phyloP scores from a whole-genome alignment of 352 stramenopile genomes.

The Globisporangium recalcitrans region DNA sequence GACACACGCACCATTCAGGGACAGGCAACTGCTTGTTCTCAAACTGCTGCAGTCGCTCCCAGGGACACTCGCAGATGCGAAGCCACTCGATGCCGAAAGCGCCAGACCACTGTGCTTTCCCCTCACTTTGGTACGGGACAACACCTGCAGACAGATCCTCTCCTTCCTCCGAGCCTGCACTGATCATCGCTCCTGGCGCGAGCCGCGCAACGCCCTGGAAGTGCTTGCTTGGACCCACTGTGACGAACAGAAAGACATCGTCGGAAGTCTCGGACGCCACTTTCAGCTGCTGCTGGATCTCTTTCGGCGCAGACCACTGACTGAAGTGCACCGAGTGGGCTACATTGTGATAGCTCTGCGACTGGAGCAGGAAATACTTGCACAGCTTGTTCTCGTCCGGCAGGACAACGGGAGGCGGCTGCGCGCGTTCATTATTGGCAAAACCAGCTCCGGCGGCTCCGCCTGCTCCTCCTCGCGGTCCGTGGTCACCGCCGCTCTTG shows the following conservation, averaged over 20 bases:
- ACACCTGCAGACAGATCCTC: constrained; percentile 43
- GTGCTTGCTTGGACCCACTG: constrained; percentile 66
- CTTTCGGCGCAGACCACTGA: constrained; percentile 51
- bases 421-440: neutral
- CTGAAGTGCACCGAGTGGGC: constrained; percentile 74
- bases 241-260: constrained; percentile 80
- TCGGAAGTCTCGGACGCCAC: constrained; percentile 63
- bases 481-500: constrained; percentile 12
- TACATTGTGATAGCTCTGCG: constrained; percentile 77
- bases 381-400: constrained; percentile 70
- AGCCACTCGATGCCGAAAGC: constrained; percentile 79
- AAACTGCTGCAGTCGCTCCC: constrained; percentile 67
- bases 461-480: constrained; percentile 3
- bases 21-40: constrained; percentile 64
- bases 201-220: constrained; percentile 73
- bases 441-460: constrained; percentile 2
- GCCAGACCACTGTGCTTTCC: constrained; percentile 45
- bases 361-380: constrained; percentile 84
- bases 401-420: constrained; percentile 28
- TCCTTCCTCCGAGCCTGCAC: constrained; percentile 30
- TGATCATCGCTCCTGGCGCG: constrained; percentile 27
- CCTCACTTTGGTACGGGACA: constrained; percentile 60
- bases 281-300: constrained; percentile 62
- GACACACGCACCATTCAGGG: constrained; percentile 42
- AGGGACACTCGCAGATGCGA: constrained; percentile 84